phyloP scores from a whole-genome alignment of 257 asterid genomes.

The Solanum lycopersicoides region DNA sequence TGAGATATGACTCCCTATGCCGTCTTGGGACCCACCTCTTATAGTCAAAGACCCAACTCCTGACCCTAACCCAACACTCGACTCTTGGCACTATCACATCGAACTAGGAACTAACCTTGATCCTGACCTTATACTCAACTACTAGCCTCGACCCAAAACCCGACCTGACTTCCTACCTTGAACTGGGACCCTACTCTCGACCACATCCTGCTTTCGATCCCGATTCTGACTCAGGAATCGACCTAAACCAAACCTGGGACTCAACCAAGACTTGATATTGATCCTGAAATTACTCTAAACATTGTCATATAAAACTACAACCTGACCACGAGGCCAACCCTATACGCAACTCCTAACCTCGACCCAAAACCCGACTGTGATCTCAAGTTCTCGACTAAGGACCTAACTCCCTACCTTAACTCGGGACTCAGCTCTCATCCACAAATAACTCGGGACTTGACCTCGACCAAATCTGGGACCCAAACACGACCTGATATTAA shows the following conservation, averaged over 20 bases:
- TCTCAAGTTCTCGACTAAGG: neutral
- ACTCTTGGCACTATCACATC: neutral
- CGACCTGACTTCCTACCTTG: neutral
- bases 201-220: neutral
- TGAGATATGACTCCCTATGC: neutral
- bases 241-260: neutral
- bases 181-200: neutral
- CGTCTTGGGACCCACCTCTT: neutral
- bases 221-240: neutral
- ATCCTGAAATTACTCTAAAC: too few relatives aligned
- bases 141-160: neutral
- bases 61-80: neutral
- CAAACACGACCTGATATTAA: neutral
- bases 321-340: neutral
- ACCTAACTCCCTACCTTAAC: neutral
- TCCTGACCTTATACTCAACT: neutral
- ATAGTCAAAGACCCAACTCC: neutral
- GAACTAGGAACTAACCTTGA: neutral
- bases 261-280: too few relatives aligned
- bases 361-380: neutral
- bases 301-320: too few relatives aligned
- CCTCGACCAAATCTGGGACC: neutral
- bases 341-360: neutral
- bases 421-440: neutral
- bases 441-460: too few relatives aligned